These are phyloP conservation scores for Calonectria hongkongensis DNA, from an alignment of 2,329 filamentous ascomycete genomes.

Conservation along the genomic window DNA sequence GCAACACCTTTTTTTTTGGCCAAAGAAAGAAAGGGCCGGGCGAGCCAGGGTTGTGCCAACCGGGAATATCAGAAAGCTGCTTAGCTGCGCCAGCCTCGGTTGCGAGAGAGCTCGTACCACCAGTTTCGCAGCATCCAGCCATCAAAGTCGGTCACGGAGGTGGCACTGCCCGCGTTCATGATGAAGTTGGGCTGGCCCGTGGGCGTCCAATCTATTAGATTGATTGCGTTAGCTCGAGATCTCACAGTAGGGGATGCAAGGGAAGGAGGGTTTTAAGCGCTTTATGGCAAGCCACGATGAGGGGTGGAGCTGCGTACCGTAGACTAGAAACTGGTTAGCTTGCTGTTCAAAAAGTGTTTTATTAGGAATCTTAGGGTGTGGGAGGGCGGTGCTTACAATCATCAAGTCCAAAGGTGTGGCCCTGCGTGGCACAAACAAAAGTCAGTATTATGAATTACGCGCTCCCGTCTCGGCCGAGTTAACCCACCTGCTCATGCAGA, in stretches of 20 bases:
- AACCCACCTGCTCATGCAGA: constrained; percentile 63
- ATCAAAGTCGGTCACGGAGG: constrained; percentile 67
- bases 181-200: constrained; percentile 64
- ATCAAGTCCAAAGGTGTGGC: constrained; percentile 66
- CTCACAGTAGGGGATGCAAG: neutral
- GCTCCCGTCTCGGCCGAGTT: neutral
- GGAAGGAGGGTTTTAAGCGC: neutral
- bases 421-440: constrained; percentile 37
- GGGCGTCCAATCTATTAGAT: constrained; percentile 63
- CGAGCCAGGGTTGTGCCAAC: constrained; percentile 6
- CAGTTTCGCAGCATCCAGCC: constrained; percentile 70
- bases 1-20: too few relatives aligned
- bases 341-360: neutral
- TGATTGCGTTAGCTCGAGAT: neutral
- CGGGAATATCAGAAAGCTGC: neutral
- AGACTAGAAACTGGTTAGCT: constrained; percentile 42
- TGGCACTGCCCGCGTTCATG: constrained; percentile 66
- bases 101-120: constrained; percentile 62
- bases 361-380: neutral
- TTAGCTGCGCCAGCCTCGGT: constrained; percentile 54
- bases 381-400: constrained; percentile 54
- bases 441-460: neutral
- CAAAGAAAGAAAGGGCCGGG: neutral
- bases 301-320: constrained; percentile 35
- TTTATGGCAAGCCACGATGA: neutral